Evolutionary conservation across 805 yeast genomes (phyloP).

Genomic region (Candida ovalis): DNA sequence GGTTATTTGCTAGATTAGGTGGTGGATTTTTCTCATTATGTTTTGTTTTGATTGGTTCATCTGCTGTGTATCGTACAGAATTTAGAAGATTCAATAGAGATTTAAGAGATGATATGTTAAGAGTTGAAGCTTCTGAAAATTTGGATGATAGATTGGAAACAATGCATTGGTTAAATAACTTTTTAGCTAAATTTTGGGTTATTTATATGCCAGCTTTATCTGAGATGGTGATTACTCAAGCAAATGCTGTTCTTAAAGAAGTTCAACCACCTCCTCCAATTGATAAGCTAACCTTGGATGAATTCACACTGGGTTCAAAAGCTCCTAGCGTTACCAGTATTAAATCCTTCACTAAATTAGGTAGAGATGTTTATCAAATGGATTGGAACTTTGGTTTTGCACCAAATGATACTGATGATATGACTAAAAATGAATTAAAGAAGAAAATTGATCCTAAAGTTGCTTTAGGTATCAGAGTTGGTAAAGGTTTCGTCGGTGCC

Average conservation of each 20-base stretch:
- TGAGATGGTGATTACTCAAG: slow-evolving; percentile 65
- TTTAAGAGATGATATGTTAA: slow-evolving; percentile 69
- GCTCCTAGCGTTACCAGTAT: slow-evolving; percentile 73
- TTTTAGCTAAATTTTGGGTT: slow-evolving; percentile 79
- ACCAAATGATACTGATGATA: slow-evolving; percentile 78
- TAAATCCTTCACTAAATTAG: slow-evolving; percentile 68
- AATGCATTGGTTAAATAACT: slow-evolving; percentile 77
- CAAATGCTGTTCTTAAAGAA: slow-evolving; percentile 64
- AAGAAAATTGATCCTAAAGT: slow-evolving; percentile 76
- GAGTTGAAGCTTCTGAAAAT: slow-evolving; percentile 59
- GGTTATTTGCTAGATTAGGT: slow-evolving; percentile 61
- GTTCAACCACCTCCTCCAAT: slow-evolving; percentile 83
- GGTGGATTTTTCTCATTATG: slow-evolving; percentile 62
- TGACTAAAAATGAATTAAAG: slow-evolving; percentile 72
- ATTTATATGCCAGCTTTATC: slow-evolving; percentile 84
- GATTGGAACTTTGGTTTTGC: slow-evolving; percentile 80
- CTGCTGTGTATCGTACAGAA: slow-evolving; percentile 68
- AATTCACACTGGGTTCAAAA: slow-evolving; percentile 76
- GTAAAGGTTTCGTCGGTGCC: slow-evolving; percentile 76
- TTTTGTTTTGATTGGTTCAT: slow-evolving; percentile 55
- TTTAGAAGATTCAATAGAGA: slow-evolving; percentile 72
- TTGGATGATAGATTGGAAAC: slow-evolving; percentile 65
- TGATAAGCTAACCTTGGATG: slow-evolving; percentile 67
- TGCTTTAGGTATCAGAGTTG: slow-evolving; percentile 74
- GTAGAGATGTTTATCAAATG: slow-evolving; percentile 69